These are phyloP conservation scores for Prunus yedoensis DNA, from an alignment of 331 rosid genomes.

Conservation along the genomic window DNA sequence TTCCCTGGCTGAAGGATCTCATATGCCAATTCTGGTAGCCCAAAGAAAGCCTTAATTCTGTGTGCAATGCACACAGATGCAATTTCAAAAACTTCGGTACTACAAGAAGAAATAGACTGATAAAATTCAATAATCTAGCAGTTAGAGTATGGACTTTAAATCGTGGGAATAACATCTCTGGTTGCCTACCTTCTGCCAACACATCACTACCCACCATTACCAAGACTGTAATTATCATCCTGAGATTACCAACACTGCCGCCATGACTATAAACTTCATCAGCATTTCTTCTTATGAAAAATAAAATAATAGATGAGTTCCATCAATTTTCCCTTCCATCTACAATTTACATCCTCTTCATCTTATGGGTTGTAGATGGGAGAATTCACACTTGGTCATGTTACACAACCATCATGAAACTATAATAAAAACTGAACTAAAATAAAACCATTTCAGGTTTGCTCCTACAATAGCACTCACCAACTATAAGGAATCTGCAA, in stretches of 20 bases:
- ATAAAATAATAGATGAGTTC: neutral
- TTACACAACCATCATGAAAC: neutral
- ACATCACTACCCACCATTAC: neutral
- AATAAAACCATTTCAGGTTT: neutral
- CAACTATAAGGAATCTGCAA: neutral
- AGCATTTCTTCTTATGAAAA: neutral
- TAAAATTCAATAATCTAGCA: neutral
- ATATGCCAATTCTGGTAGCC: neutral
- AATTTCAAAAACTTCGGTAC: neutral
- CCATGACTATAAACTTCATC: neutral
- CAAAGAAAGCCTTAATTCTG: neutral
- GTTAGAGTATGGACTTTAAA: neutral
- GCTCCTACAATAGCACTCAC: slow-evolving; percentile 2
- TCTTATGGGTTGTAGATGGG: neutral
- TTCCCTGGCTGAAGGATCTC: neutral
- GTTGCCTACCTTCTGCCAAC: neutral
- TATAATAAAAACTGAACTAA: neutral
- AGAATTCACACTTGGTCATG: neutral
- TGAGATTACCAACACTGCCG: neutral
- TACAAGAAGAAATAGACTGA: neutral
- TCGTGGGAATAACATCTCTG: neutral
- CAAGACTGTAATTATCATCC: neutral
- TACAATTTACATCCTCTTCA: neutral
- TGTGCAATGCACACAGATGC: neutral
- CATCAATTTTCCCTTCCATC: neutral